Conservation (phyloP, 2,329 filamentous ascomycete genomes). For the Orbilia ellipsospora region DNA sequence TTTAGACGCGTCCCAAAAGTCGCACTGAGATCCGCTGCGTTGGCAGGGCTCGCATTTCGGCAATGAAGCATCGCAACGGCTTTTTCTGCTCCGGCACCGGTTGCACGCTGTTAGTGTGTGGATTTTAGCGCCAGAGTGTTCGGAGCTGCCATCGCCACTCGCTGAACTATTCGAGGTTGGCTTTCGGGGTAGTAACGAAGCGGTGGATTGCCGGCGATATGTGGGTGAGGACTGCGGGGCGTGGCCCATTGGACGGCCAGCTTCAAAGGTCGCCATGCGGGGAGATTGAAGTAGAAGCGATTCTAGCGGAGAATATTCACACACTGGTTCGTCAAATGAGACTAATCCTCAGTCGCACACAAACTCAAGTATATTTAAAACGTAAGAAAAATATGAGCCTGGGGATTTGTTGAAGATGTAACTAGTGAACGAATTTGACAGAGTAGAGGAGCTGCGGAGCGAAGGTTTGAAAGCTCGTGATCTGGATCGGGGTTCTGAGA, state of each 20-base stretch:
- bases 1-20: conserved; percentile 92
- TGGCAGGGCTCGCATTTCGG: conserved; percentile 94
- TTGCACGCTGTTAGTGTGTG: conserved; percentile 67
- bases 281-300: conserved; percentile 28
- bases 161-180: conserved; percentile 34
- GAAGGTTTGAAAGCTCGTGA: conserved; percentile 41
- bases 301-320: conserved; percentile 21
- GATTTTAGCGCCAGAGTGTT: conserved; percentile 46
- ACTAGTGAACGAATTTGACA: conserved; percentile 15
- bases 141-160: conserved; percentile 24
- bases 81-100: conserved; percentile 77
- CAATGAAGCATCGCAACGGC: conserved; percentile 90
- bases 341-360: conserved; percentile 22
- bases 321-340: conserved; percentile 1
- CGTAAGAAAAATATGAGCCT: conserved; percentile 4
- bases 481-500: conserved; percentile 39
- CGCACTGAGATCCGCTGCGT: conserved; percentile 87
- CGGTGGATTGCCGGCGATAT: conserved; percentile 48
- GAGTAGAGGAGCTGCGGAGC: conserved; percentile 16
- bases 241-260: conserved; percentile 39
- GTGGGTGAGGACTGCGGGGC: conserved; percentile 47
- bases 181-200: conserved; percentile 53
- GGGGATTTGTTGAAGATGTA: conserved; percentile 15
- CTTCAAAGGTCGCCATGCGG: conserved; percentile 54
- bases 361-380: conserved; percentile 1